Percentiles rank a stretch among this genome's conserved stretches.
phyloP scores from a whole-genome alignment of 2,329 filamentous ascomycete species.

The Talaromyces atroroseus region DNA sequence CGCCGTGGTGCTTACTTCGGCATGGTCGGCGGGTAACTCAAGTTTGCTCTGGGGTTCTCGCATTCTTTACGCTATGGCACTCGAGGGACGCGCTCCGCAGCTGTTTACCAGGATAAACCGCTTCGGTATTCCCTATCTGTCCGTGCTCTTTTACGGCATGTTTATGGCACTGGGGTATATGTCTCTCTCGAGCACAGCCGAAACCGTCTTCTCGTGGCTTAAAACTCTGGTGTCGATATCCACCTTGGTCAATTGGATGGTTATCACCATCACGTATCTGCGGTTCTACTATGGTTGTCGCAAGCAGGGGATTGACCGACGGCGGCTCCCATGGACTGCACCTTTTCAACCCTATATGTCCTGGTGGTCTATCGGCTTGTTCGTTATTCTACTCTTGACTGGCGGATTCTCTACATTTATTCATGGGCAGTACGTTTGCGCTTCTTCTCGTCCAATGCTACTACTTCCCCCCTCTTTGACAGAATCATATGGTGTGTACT shows the following conservation, averaged over 20 bases:
- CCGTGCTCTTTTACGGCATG: constrained; percentile 51
- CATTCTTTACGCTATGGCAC: constrained; percentile 60
- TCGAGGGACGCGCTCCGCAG: constrained; percentile 57
- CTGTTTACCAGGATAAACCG: constrained; percentile 58
- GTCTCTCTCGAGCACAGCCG: constrained; percentile 53
- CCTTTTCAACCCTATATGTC: constrained; percentile 59
- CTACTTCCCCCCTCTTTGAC: no score
- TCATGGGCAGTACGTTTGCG: constrained; percentile 34
- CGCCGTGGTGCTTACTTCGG: constrained; percentile 71
- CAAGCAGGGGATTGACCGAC: constrained; percentile 28
- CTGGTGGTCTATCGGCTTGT: constrained; percentile 50
- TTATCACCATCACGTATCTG: constrained; percentile 8
- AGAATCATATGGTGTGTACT: constrained; percentile 49
- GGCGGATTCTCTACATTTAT: constrained; percentile 69
- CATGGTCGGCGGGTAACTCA: constrained; percentile 72
- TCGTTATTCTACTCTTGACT: constrained; percentile 60
- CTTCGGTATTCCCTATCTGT: constrained; percentile 57
- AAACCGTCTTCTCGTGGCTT: constrained; percentile 65
- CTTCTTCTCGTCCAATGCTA: constrained; percentile 2
- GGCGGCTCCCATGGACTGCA: constrained; percentile 40
- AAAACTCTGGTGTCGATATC: constrained; percentile 65
- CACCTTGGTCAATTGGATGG: constrained; percentile 64
- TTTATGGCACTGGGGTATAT: constrained; percentile 65
- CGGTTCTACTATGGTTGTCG: constrained; percentile 44
- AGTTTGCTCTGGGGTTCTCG: constrained; percentile 69